Percentiles rank a stretch among this genome's conserved stretches.
These are phyloP conservation scores for Puccinellia tenuiflora DNA, from an alignment of 176 grass and related monocot species.

Conservation along the genomic window DNA sequence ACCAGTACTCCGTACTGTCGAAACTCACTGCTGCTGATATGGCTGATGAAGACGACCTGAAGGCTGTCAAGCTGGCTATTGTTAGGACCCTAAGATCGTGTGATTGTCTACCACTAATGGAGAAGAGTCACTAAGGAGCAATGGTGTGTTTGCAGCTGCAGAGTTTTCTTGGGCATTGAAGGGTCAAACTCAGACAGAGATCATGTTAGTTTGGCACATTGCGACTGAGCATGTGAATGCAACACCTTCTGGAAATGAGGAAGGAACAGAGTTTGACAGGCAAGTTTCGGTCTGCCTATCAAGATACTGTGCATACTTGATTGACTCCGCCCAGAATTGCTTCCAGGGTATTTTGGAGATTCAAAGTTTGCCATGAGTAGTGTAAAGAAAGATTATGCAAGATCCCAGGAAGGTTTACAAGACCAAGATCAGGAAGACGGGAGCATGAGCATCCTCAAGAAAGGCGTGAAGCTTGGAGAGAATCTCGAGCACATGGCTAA, in stretches of 20 bases:
- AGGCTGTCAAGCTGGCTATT: background rate
- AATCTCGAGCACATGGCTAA: background rate
- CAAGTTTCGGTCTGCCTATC: background rate
- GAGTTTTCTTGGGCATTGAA: background rate
- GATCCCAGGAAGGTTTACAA: background rate
- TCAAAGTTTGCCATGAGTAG: background rate
- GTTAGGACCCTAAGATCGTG: background rate
- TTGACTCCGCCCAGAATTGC: background rate
- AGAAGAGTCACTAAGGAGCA: background rate
- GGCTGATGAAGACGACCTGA: background rate
- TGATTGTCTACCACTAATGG: background rate
- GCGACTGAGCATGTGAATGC: background rate
- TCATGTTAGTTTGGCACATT: constrained; percentile 6
- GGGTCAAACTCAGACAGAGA: background rate
- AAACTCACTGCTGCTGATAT: background rate
- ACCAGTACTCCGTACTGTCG: background rate
- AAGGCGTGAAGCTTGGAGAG: background rate
- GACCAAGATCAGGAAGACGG: background rate
- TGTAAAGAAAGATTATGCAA: background rate
- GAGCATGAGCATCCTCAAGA: background rate
- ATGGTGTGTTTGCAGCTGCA: background rate
- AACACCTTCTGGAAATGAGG: background rate
- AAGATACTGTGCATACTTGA: background rate
- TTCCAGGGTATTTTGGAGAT: background rate
- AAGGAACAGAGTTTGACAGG: too few species aligned